These are phyloP conservation scores for Mucor velutinosus DNA, from an alignment of 371 early-diverging fungal genomes.

Conservation along the genomic window DNA sequence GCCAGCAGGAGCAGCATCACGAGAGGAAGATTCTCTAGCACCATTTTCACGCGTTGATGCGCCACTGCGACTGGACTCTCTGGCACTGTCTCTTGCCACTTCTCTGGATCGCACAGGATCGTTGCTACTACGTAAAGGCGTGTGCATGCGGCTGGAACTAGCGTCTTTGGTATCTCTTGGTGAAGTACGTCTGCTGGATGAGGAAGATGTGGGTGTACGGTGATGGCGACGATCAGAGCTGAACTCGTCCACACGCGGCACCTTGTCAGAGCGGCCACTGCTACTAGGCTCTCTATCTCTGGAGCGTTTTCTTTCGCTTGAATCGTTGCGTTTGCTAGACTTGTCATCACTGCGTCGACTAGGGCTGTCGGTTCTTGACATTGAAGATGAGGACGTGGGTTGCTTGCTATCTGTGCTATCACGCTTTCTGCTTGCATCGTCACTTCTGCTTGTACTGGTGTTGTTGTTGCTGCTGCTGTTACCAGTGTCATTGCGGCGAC, in stretches of 20 bases:
- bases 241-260: background rate
- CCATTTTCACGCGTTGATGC: background rate
- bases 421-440: conserved; percentile 3
- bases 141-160: background rate
- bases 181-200: conserved; percentile 1
- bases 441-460: background rate
- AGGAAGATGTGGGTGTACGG: background rate
- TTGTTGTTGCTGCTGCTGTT: background rate
- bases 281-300: conserved; percentile 4
- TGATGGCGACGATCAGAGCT: conserved; percentile 10
- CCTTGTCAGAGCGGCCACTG: conserved; percentile 1
- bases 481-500: background rate
- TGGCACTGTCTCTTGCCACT: conserved; percentile 11
- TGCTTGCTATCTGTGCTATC: background rate
- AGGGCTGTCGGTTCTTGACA: background rate
- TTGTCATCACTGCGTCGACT: conserved; percentile 9
- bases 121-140: conserved; percentile 5
- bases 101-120: conserved; percentile 19
- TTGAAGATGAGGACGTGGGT: background rate
- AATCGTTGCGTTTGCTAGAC: background rate
- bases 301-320: conserved; percentile 2
- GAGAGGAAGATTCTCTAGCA: background rate
- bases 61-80: conserved; percentile 3
- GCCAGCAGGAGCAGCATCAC: background rate
- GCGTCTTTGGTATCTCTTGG: conserved; percentile 9